A percentile compares a stretch with the other conserved stretches of the same genome.
These are phyloP conservation scores for Carex pumila DNA, from an alignment of 176 grass and related monocot genomes.

Conservation along the genomic window DNA sequence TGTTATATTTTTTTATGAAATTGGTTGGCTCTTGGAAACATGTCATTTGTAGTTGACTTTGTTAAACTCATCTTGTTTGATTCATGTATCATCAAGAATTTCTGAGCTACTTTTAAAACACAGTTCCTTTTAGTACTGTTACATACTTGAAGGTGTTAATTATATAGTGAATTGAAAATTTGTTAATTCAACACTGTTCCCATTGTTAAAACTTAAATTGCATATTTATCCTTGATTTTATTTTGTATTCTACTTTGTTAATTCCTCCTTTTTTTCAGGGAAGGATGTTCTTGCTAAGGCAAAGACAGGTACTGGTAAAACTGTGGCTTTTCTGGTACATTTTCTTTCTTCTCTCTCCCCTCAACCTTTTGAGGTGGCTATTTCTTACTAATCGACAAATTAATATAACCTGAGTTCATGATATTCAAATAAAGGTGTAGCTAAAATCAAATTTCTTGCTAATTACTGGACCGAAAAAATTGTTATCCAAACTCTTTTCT, in stretches of 20 bases:
- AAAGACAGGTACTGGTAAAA: slow-evolving; percentile 98
- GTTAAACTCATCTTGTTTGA: neutral
- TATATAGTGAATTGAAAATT: neutral
- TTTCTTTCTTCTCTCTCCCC: neutral
- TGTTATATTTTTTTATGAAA: neutral
- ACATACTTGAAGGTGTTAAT: neutral
- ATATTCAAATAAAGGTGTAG: neutral
- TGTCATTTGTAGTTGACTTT: neutral
- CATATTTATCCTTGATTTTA: neutral
- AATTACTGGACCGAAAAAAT: neutral
- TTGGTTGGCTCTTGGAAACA: neutral
- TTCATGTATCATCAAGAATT: neutral
- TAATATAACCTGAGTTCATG: slow-evolving; percentile 9
- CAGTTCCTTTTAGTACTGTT: neutral
- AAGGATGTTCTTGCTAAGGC: slow-evolving; percentile 99
- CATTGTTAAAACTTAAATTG: neutral
- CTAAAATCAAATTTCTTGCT: neutral
- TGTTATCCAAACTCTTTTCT: slow-evolving; percentile 24
- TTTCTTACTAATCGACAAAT: neutral
- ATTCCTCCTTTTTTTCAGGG: slow-evolving; percentile 37
- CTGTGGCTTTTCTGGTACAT: slow-evolving; percentile 93
- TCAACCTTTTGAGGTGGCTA: neutral
- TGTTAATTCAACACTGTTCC: neutral
- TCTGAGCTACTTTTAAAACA: neutral
- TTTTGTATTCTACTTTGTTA: neutral